These are phyloP conservation scores for Dactylellina drechsleri DNA, from an alignment of 2,329 filamentous ascomycete species.

Conservation along the genomic window DNA sequence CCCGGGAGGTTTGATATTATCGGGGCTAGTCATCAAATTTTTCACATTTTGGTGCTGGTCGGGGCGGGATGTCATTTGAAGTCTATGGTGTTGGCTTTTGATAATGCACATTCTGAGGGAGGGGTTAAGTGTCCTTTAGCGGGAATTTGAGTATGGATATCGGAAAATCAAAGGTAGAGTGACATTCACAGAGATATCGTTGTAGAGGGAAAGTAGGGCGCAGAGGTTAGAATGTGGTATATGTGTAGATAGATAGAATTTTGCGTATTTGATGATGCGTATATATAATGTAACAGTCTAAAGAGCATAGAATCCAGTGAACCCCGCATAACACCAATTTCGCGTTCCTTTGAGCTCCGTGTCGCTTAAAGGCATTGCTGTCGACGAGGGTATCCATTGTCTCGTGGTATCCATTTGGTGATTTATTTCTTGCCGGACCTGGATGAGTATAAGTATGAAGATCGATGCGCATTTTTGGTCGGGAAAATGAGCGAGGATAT, in stretches of 20 bases:
- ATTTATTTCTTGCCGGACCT: conserved; percentile 58
- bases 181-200: not conserved
- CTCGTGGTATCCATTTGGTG: not conserved
- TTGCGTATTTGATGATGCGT: conserved; percentile 19
- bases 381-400: not conserved
- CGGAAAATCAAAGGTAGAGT: not conserved
- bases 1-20: conserved; percentile 88
- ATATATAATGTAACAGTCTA: conserved; percentile 36
- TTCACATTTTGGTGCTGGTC: conserved; percentile 86
- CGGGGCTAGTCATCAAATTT: conserved; percentile 95
- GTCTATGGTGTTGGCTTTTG: conserved; percentile 84
- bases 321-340: conserved; percentile 48
- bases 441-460: conserved; percentile 12
- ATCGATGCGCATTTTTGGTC: not conserved
- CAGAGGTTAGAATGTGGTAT: conserved; percentile 1
- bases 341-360: conserved; percentile 22
- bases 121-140: conserved; percentile 2
- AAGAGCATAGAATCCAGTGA: conserved; percentile 42
- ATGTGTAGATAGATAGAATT: conserved; percentile 10
- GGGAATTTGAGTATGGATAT: too few relatives aligned
- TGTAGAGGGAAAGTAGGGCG: not conserved
- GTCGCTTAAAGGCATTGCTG: conserved; percentile 28
- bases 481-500: not conserved
- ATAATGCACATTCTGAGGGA: conserved; percentile 75
- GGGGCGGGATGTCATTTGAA: conserved; percentile 84